Conservation (phyloP, 352 stramenopile species). For the Lagenidium giganteum region DNA sequence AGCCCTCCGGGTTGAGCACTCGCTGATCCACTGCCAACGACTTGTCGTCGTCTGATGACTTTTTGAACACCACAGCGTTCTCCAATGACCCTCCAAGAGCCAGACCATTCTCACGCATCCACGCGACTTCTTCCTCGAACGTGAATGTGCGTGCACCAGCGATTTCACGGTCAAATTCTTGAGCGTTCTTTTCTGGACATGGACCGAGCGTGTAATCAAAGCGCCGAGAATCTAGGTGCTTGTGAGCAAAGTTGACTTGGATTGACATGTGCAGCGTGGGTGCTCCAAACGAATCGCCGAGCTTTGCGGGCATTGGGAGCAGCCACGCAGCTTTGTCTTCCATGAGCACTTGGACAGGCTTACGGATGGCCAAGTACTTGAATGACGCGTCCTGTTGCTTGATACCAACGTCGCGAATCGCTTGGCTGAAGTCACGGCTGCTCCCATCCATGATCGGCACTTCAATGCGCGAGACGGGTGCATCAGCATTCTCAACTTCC, state of each 20-base stretch:
- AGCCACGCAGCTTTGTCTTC: conserved; percentile 67
- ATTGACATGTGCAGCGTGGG: conserved; percentile 49
- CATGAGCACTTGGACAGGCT: conserved; percentile 52
- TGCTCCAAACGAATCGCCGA: conserved; percentile 8
- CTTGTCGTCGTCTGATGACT: not conserved
- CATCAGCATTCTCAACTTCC: not conserved
- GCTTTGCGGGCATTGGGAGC: conserved; percentile 29
- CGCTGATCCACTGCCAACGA: not conserved
- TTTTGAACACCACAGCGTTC: conserved; percentile 62
- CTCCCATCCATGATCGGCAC: conserved; percentile 68
- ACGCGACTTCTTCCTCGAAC: conserved; percentile 64
- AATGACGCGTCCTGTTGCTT: conserved; percentile 9
- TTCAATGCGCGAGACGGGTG: conserved; percentile 21
- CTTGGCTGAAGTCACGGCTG: conserved; percentile 35
- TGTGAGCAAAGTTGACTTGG: conserved; percentile 69
- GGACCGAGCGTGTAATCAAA: conserved; percentile 31
- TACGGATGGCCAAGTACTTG: conserved; percentile 29
- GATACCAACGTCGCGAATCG: conserved; percentile 30
- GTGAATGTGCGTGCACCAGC: conserved; percentile 64
- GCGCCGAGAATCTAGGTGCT: conserved; percentile 35
- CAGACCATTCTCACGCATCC: conserved; percentile 45
- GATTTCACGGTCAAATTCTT: conserved; percentile 27
- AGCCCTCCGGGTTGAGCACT: conserved; percentile 41
- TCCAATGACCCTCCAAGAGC: conserved; percentile 52
- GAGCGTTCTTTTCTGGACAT: conserved; percentile 23